These are phyloP conservation scores for Apiospora aurea DNA, from an alignment of 2,329 filamentous ascomycete genomes.

Conservation along the genomic window DNA sequence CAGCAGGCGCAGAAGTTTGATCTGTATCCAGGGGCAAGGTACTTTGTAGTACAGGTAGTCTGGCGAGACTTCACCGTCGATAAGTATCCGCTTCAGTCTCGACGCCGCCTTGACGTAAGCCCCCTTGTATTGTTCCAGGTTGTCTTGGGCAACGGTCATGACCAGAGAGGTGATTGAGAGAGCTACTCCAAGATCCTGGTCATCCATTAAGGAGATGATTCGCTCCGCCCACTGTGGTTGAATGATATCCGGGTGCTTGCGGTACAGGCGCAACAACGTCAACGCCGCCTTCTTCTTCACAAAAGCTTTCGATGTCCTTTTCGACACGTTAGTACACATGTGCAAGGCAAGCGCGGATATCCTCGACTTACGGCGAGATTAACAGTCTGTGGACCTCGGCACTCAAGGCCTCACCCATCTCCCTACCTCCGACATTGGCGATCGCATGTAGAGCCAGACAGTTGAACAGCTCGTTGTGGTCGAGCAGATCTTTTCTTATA, in stretches of 20 bases:
- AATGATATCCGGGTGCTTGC: constrained; percentile 92
- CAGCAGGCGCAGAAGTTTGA: constrained; percentile 88
- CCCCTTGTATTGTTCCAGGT: constrained; percentile 91
- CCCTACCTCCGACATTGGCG: constrained; percentile 93
- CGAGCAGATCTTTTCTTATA: constrained; percentile 92
- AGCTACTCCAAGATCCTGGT: constrained; percentile 90
- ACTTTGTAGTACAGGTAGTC: constrained; percentile 99
- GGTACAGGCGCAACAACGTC: constrained; percentile 90
- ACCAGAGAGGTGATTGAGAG: constrained; percentile 95
- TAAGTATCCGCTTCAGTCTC: constrained; percentile 84
- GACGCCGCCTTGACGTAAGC: constrained; percentile 94
- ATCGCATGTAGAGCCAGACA: constrained; percentile 96
- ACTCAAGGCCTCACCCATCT: constrained; percentile 96
- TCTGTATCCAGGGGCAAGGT: constrained; percentile 98
- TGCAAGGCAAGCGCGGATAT: background rate
- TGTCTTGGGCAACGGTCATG: constrained; percentile 92
- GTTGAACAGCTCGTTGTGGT: constrained; percentile 97
- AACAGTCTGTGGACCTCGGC: constrained; percentile 90
- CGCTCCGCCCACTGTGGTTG: constrained; percentile 97
- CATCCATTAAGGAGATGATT: constrained; percentile 99
- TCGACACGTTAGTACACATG: constrained; percentile 27
- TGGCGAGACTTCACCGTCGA: constrained; percentile 86
- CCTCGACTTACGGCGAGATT: constrained; percentile 81
- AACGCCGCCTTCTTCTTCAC: constrained; percentile 99
- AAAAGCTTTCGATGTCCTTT: constrained; percentile 82